phyloP scores from a whole-genome alignment of 495 filamentous ascomycete species.

The Cenococcum geophilum region DNA sequence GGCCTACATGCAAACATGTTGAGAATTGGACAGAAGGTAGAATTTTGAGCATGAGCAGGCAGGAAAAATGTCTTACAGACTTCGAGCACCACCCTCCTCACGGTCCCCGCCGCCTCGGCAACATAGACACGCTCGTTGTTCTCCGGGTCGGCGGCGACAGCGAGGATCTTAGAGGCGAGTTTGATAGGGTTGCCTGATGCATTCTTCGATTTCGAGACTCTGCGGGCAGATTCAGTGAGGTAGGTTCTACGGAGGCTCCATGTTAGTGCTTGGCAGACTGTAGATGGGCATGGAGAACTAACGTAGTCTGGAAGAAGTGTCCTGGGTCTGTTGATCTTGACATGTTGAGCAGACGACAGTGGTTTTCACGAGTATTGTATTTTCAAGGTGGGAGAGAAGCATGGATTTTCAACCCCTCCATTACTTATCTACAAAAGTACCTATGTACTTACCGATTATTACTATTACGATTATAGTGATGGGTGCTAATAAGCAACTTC shows the following conservation, averaged over 20 bases:
- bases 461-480: not conserved
- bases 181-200: conserved; percentile 73
- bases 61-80: conserved; percentile 52
- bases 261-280: not conserved
- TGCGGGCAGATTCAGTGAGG: conserved; percentile 63
- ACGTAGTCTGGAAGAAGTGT: conserved; percentile 90
- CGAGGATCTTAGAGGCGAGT: conserved; percentile 80
- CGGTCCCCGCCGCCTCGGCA: conserved; percentile 74
- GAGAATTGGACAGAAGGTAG: too few species aligned
- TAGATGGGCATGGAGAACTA: conserved; percentile 34
- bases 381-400: conserved; percentile 3
- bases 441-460: not conserved
- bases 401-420: too few species aligned
- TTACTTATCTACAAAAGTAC: not conserved
- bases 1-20: too few species aligned
- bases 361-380: conserved; percentile 6
- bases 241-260: conserved; percentile 40
- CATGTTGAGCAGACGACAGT: conserved; percentile 44
- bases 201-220: conserved; percentile 74
- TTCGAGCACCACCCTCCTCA: conserved; percentile 65
- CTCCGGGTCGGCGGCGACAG: conserved; percentile 61
- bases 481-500: not conserved
- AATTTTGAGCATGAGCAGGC: too few species aligned
- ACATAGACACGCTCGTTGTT: conserved; percentile 60
- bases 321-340: conserved; percentile 58